A percentile compares a stretch with the other conserved stretches of the same genome.
Evolutionary conservation across 441 rosid genomes (phyloP).

Genomic region (Pelargonium citronellum): DNA sequence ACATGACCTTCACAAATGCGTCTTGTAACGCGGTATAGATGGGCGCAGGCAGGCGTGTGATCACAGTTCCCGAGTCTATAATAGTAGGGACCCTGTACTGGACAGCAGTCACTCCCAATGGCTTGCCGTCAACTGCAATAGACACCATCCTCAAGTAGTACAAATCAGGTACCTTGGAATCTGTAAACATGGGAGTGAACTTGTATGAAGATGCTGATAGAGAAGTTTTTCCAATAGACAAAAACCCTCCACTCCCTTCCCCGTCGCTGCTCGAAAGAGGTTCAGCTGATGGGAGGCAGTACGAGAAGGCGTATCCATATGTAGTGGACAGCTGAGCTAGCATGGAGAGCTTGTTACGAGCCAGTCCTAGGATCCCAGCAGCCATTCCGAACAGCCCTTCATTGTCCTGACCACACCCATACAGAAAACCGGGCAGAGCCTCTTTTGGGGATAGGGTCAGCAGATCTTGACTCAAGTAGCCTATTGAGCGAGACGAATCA

Average conservation of each 20-base stretch:
- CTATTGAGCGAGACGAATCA: constrained; percentile 36
- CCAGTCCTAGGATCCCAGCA: constrained; percentile 43
- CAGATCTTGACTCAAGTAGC: constrained; percentile 37
- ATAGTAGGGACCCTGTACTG: constrained; percentile 33
- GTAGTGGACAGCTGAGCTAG: constrained; percentile 25
- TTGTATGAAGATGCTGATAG: constrained; percentile 10
- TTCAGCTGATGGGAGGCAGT: constrained; percentile 39
- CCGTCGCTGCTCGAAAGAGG: constrained; percentile 6
- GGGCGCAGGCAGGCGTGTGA: constrained; percentile 41
- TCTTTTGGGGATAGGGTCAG: constrained; percentile 30
- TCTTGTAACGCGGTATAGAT: constrained; percentile 27
- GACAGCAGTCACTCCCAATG: constrained; percentile 22
- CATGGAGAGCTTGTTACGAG: constrained; percentile 38
- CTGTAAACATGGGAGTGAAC: constrained; percentile 27
- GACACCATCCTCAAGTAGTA: constrained; percentile 32
- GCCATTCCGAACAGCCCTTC: constrained; percentile 34
- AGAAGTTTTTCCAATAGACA: constrained; percentile 21
- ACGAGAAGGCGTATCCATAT: constrained; percentile 35
- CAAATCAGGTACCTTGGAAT: constrained; percentile 18
- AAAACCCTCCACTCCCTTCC: constrained; percentile 9
- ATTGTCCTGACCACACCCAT: constrained; percentile 43
- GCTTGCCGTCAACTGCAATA: constrained; percentile 30
- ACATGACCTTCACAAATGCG: constrained; percentile 35
- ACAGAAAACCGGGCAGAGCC: constrained; percentile 29
- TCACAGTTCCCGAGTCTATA: constrained; percentile 46